Evolutionary conservation across 495 filamentous ascomycete genomes (phyloP), one percentile per base, ranked within the genome.

Genomic region (Rhypophila decipiens): DNA sequence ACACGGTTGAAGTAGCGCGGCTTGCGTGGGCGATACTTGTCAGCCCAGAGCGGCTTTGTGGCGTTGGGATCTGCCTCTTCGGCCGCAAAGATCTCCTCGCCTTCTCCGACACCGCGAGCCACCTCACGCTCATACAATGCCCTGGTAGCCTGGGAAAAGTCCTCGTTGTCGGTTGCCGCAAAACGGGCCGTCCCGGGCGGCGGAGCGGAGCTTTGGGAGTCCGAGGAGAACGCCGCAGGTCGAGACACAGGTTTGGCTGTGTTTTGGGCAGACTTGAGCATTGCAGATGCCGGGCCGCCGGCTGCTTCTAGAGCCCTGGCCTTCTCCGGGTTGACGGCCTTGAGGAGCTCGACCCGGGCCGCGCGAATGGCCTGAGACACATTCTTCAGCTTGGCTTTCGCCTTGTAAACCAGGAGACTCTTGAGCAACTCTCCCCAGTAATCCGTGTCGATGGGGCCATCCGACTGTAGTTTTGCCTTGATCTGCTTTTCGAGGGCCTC

Each of bases 1-100:
- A 96, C 90, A 18, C 93, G 83, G 61, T 97, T 97, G 76, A 99
- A 97, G 69, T 97, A 97, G 24, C 87, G 79, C 9, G 93, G 94
- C 69, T 97, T 96, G 42, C 93, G 78, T 19, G 94, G 91, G 13
- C 90, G 81, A 59, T 96, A 86, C 65, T 95, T 94, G 61, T 80
- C 77, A 13, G 89, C 86, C 93, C 93, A 99, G 53, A 82, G 79
- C 4, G 88, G 82, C 50, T 80, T 83, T 1, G 66, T 59, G 5
- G 71, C 67, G 29, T 75, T 70, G 11, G 82, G 76, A 21, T 97
- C 80, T 17, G 85, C 77, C 63, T 95, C 94, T 69, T 97, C 94
- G 11, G 83, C 85, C 0, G 90, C 82, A 57, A 99, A 96, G 24
- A 99, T 94, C 65, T 97, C 93, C 59, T 99, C 93, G 55, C 93